A percentile compares a stretch with the other conserved stretches of the same genome.
phyloP scores from a whole-genome alignment of 2,329 filamentous ascomycete genomes.

The Botrytis paeoniae region DNA sequence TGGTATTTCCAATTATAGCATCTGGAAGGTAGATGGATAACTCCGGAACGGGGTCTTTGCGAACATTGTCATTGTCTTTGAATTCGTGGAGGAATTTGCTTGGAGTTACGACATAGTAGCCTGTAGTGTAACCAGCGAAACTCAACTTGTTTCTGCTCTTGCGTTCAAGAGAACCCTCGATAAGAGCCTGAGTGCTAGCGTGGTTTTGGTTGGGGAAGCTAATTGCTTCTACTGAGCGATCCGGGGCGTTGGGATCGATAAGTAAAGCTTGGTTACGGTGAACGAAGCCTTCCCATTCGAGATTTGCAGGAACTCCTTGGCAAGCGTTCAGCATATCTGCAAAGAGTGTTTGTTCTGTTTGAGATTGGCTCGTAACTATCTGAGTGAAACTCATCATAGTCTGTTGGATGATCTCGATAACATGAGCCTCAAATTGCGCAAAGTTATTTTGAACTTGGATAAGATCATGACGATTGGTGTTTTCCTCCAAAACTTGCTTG shows the following conservation, averaged over 20 bases:
- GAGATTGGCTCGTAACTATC: conserved; percentile 74
- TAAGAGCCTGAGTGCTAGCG: conserved; percentile 71
- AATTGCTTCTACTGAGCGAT: conserved; percentile 71
- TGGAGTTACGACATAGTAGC: conserved; percentile 88
- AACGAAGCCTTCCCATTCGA: conserved; percentile 88
- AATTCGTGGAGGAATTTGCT: conserved; percentile 92
- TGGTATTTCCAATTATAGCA: conserved; percentile 68
- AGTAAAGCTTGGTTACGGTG: conserved; percentile 68
- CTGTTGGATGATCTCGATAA: conserved; percentile 78
- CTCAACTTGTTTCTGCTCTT: conserved; percentile 84
- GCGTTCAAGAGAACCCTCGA: conserved; percentile 85
- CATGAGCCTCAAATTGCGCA: conserved; percentile 78
- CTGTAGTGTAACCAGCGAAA: conserved; percentile 70
- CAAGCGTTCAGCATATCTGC: conserved; percentile 75
- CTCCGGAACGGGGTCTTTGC: conserved; percentile 75
- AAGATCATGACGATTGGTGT: conserved; percentile 91
- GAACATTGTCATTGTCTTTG: conserved; percentile 78
- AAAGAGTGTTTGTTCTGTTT: conserved; percentile 78
- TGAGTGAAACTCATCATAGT: conserved; percentile 81
- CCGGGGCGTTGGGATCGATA: conserved; percentile 71
- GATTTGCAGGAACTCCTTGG: conserved; percentile 76
- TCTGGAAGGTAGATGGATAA: conserved; percentile 90
- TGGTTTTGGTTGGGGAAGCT: conserved; percentile 89
- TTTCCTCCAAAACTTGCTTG: conserved; percentile 92
- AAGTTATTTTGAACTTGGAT: conserved; percentile 91